Percentiles rank a stretch among this genome's conserved stretches.
phyloP scores from a whole-genome alignment of 2,329 filamentous ascomycete species.

The Trichoderma koningii region DNA sequence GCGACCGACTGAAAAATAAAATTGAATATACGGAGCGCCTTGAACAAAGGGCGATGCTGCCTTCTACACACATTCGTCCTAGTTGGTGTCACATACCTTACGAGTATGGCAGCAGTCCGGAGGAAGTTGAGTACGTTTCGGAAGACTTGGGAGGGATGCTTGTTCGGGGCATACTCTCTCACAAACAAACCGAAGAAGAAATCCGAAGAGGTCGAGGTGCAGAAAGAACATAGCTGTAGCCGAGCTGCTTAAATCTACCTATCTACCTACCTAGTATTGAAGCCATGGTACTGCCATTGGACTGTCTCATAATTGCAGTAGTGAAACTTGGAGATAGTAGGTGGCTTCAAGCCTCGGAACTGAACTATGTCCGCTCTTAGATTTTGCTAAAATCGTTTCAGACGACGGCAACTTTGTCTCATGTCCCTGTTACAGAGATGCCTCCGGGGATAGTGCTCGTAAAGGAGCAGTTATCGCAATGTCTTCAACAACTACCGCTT shows the following conservation, averaged over 20 bases:
- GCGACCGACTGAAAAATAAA: too few relatives aligned
- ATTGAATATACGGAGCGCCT: neutral
- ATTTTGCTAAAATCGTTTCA: neutral
- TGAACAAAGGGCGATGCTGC: too few relatives aligned
- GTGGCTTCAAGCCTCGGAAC: neutral
- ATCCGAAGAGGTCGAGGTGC: too few relatives aligned
- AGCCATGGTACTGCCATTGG: neutral
- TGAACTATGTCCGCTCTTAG: neutral
- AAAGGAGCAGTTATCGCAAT: too few relatives aligned
- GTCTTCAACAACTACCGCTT: too few relatives aligned
- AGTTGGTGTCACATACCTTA: too few relatives aligned
- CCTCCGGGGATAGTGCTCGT: too few relatives aligned
- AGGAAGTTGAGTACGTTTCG: neutral
- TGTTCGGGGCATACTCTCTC: neutral
- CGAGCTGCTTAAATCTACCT: neutral
- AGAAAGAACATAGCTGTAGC: neutral
- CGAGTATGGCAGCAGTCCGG: neutral
- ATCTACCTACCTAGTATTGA: neutral
- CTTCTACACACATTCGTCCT: accelerated
- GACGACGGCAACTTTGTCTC: neutral
- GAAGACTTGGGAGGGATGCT: neutral
- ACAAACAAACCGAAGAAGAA: too few relatives aligned
- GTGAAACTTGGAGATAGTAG: neutral
- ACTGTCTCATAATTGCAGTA: neutral
- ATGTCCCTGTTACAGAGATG: too few relatives aligned